Evolutionary conservation across 306 rosid genomes (phyloP).

Genomic region (Alnus rubra): DNA sequence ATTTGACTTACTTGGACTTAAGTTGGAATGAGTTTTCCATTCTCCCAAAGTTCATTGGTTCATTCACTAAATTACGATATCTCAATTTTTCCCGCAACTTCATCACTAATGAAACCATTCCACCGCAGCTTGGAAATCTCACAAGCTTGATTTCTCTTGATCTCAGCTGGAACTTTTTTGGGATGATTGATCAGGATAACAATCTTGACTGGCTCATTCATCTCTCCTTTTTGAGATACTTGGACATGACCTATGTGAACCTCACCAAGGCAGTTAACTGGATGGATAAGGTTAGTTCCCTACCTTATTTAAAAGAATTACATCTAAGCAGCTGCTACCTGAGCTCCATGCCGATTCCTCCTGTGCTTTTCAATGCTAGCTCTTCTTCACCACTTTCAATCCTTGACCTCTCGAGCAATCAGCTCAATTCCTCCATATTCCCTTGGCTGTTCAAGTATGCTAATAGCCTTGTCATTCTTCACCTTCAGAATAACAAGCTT

Average conservation of each 20-base stretch:
- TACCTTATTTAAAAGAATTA: background rate
- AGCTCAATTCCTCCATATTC: background rate
- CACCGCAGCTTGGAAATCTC: conserved; percentile 27
- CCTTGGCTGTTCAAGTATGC: conserved; percentile 2
- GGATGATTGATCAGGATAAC: background rate
- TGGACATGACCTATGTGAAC: background rate
- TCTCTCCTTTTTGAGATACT: too few species aligned
- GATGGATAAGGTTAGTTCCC: background rate
- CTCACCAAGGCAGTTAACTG: background rate
- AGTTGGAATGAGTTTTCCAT: conserved; percentile 8
- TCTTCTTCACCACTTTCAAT: background rate
- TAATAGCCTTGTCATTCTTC: background rate
- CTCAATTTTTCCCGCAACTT: background rate
- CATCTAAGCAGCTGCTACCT: background rate
- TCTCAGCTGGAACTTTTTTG: background rate
- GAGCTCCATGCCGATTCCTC: background rate
- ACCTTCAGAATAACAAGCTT: fast-evolving
- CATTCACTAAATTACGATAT: conserved; percentile 7
- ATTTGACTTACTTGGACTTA: conserved; percentile 20
- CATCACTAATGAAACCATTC: conserved; percentile 7
- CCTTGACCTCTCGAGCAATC: background rate
- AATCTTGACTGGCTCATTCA: too few species aligned
- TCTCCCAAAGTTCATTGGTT: conserved; percentile 19
- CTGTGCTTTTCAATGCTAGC: background rate
- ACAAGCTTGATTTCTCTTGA: conserved; percentile 21